These are phyloP conservation scores for Kodamaea nitidulidarum DNA, from an alignment of 805 yeast species.

Conservation along the genomic window DNA sequence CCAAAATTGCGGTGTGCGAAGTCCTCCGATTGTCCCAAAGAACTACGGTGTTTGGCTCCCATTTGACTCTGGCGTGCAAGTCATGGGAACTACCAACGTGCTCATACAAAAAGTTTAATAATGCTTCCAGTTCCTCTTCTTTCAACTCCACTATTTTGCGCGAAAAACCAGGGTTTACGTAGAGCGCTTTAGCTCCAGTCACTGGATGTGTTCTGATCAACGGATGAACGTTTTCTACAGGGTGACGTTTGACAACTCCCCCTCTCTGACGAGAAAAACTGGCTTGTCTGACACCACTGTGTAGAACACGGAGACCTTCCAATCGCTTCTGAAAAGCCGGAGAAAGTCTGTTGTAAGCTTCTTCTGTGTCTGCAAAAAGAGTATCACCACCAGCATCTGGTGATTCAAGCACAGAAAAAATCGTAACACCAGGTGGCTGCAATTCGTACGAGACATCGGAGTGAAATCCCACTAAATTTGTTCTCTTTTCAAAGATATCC, in stretches of 20 bases:
- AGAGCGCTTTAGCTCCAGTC: slow-evolving; percentile 34
- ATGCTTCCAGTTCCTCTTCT: slow-evolving; percentile 33
- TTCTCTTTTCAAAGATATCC: slow-evolving; percentile 17
- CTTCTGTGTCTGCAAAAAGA: slow-evolving; percentile 35
- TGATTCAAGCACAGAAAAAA: slow-evolving; percentile 34
- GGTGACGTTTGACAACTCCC: slow-evolving; percentile 30
- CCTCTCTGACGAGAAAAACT: slow-evolving; percentile 20
- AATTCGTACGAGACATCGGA: slow-evolving; percentile 39
- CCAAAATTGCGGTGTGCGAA: slow-evolving; percentile 33
- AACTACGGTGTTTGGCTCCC: slow-evolving; percentile 35
- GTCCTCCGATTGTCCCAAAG: slow-evolving; percentile 40
- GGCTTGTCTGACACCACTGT: slow-evolving; percentile 37
- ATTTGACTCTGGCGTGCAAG: slow-evolving; percentile 34
- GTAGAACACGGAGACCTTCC: slow-evolving; percentile 34
- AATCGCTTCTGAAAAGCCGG: slow-evolving; percentile 33
- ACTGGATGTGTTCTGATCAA: slow-evolving; percentile 38
- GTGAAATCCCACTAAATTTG: slow-evolving; percentile 31
- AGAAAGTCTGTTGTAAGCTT: slow-evolving; percentile 38
- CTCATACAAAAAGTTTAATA: slow-evolving; percentile 30
- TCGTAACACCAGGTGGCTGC: slow-evolving; percentile 39
- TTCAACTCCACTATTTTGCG: slow-evolving; percentile 36
- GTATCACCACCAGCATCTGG: slow-evolving; percentile 37
- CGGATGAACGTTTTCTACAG: slow-evolving; percentile 37
- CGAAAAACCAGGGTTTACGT: slow-evolving; percentile 32
- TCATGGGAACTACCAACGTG: slow-evolving; percentile 35